Percentiles rank a stretch among this genome's conserved stretches.
Conservation (phyloP, 805 yeast genomes). For the Pichia paraexigua region DNA sequence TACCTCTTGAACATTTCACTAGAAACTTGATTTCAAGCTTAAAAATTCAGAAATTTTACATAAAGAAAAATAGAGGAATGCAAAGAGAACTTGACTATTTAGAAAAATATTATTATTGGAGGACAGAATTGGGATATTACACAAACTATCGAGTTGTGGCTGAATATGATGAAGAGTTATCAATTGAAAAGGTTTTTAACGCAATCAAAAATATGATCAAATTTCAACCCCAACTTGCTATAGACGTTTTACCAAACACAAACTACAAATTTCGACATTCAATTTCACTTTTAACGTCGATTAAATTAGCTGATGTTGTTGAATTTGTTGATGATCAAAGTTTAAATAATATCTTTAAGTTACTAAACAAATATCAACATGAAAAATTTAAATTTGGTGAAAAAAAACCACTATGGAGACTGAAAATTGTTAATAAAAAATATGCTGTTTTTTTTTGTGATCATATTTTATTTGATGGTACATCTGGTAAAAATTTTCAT, state of each 20-base stretch:
- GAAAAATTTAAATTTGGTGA: not conserved
- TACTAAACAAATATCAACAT: not conserved
- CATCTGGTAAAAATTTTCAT: slow-evolving; percentile 26
- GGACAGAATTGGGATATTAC: slow-evolving; percentile 1
- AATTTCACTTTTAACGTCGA: not conserved
- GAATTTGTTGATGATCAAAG: slow-evolving; percentile 11
- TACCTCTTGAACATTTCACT: no score
- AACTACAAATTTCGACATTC: not conserved
- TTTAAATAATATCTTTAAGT: not conserved
- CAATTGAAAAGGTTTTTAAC: slow-evolving; percentile 1
- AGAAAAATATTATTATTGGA: slow-evolving; percentile 10
- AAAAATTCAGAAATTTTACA: no score
- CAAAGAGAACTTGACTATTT: not conserved
- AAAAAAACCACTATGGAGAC: slow-evolving; percentile 18
- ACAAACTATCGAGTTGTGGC: slow-evolving; percentile 7
- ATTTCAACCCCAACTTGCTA: not conserved
- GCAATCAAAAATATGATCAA: slow-evolving; percentile 10
- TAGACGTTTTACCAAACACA: not conserved
- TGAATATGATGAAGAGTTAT: not conserved
- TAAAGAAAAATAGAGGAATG: not conserved
- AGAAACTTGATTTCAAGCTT: no score
- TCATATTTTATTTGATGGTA: slow-evolving; percentile 31
- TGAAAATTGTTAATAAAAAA: slow-evolving; percentile 1
- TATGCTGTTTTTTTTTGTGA: slow-evolving; percentile 18
- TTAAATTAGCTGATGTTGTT: slow-evolving; percentile 12